Evolutionary conservation across 352 stramenopile genomes (phyloP).

Genomic region (Phytopythium boreale): DNA sequence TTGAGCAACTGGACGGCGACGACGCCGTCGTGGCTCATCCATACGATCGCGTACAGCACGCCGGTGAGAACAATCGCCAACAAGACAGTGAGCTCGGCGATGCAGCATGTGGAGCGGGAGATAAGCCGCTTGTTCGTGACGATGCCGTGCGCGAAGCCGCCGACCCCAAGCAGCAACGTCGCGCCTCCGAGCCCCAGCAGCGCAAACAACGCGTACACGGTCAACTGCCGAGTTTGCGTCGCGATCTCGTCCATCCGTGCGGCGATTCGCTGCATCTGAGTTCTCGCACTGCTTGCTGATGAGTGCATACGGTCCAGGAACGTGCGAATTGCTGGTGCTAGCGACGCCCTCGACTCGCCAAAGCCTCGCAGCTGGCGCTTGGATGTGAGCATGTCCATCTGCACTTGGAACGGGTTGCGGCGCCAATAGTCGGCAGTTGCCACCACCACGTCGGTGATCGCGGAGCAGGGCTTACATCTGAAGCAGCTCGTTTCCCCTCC

Average conservation of each 20-base stretch:
- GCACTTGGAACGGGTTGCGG: constrained; percentile 38
- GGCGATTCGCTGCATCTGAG: constrained; percentile 11
- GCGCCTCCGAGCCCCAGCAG: constrained; percentile 31
- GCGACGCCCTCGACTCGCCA: constrained; percentile 11
- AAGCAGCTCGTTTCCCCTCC: constrained; percentile 57
- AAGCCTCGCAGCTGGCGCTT: constrained; percentile 45
- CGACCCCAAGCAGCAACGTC: constrained; percentile 22
- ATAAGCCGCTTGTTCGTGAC: constrained; percentile 34
- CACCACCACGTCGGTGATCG: constrained; percentile 26
- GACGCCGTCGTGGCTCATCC: constrained; percentile 55
- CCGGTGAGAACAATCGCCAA: constrained; percentile 42
- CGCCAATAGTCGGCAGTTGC: constrained; percentile 37
- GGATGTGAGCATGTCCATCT: constrained; percentile 51
- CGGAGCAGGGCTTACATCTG: constrained; percentile 52
- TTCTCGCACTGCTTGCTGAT: constrained; percentile 19
- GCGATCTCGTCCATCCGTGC: constrained; percentile 22
- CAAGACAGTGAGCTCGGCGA: constrained; percentile 39
- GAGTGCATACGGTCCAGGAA: constrained; percentile 34
- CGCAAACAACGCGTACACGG: constrained; percentile 24
- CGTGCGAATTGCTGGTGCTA: constrained; percentile 21
- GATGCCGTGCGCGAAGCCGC: constrained; percentile 32
- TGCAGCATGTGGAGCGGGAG: constrained; percentile 34
- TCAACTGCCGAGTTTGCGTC: constrained; percentile 24
- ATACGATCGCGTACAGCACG: constrained; percentile 41
- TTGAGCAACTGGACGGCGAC: constrained; percentile 34